Evolutionary conservation across 2,329 filamentous ascomycete genomes (phyloP).

Genomic region (Sporothrix phasma): DNA sequence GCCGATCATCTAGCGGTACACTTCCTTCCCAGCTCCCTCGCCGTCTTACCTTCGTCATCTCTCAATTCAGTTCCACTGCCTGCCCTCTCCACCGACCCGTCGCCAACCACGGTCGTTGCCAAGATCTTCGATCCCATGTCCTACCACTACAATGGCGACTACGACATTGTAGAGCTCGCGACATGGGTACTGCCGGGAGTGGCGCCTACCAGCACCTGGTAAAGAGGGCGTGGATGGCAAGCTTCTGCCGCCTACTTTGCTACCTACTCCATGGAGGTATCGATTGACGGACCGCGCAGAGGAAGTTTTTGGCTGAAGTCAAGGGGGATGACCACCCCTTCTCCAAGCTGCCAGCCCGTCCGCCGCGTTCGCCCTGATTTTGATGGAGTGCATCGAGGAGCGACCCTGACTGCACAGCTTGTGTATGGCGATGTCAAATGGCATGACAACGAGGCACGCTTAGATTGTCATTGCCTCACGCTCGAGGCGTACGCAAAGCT

Average conservation of each 20-base stretch:
- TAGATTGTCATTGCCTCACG: conserved; percentile 9
- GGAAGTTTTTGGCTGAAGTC: not conserved
- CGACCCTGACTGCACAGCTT: conserved; percentile 11
- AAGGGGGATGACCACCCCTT: not conserved
- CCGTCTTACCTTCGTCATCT: not conserved
- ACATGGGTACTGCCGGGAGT: conserved; percentile 18
- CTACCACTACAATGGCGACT: conserved; percentile 15
- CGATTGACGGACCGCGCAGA: conserved; percentile 11
- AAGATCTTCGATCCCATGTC: conserved; percentile 19
- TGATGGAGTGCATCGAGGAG: conserved; percentile 13
- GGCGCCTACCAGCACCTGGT: conserved; percentile 15
- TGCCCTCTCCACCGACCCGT: not conserved
- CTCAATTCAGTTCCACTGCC: not conserved
- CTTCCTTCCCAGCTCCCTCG: not conserved
- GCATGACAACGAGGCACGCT: conserved; percentile 8
- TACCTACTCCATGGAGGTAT: conserved; percentile 14
- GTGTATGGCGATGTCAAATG: conserved; percentile 15
- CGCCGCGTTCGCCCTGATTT: conserved; percentile 15
- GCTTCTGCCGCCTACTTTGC: conserved; percentile 16
- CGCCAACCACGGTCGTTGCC: conserved; percentile 11
- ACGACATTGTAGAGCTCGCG: conserved; percentile 17
- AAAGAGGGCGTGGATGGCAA: conserved; percentile 16
- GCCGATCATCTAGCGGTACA: conserved; percentile 10
- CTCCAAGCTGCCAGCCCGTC: not conserved
- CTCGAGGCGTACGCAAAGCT: conserved; percentile 17